Evolutionary conservation across 2,329 filamentous ascomycete species (phyloP), one percentile per base, ranked within the genome.

Genomic region (Metarhizium humberi): DNA sequence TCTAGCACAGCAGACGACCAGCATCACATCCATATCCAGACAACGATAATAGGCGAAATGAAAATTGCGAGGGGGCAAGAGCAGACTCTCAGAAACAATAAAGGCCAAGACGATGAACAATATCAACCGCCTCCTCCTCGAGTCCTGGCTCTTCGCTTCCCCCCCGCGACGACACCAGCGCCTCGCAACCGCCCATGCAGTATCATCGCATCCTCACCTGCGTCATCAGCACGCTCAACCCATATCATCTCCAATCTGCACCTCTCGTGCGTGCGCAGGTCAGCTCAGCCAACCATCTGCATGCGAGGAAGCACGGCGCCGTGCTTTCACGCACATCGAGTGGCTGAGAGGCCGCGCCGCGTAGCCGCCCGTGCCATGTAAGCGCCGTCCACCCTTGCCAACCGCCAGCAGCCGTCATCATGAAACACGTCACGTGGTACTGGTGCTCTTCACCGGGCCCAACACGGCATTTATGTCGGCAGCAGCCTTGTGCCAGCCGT

Each of bases 1-100:
- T 46, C 13, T 63, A 62, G 61, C 62, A 62, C 51, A 40, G 11
- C 64, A 65, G 66, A 69, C 62, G 66, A 20, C 69, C 67, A 68
- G 69, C 69, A 71, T 71, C 69, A 65, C 68, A 70, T 60, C 66
- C 42, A 20, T 13, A 45, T 45, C 42, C n/a, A 11, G 3, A 45
- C 42, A 45, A 45, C 8, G 38, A 45, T 16, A 20, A 45, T 45
- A 20, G 45, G 20, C 59, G 58, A 61, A 56, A 58, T 58, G 54
- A 64, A 51, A 30, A 18, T 7, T 32, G 38, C 47, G 36, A 36
- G 11, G 40, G 4, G 4, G 14, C 14, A 45, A 16, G 6, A 45
- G n/a, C 16, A 45, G 11, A 25, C 6, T 7, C 7, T 18, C 16
- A 4, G 42, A 48, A 46, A n/a, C n/a, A 46, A 46, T 10, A 46